Base-by-base conservation (phyloP, 179 eudicot genomes). In the Silene coronaria region DNA sequence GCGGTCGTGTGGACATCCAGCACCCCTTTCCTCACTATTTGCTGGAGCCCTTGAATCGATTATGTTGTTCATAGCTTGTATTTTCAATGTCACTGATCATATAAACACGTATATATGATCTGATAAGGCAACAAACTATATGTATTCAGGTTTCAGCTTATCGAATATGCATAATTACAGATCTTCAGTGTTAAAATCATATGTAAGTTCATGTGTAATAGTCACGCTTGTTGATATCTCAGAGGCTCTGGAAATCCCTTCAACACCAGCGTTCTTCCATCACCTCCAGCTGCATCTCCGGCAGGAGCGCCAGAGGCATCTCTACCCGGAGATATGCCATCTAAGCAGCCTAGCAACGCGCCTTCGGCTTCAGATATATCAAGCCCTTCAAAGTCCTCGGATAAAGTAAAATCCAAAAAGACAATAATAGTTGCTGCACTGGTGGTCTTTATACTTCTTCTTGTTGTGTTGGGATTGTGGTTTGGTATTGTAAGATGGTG, bases 181-280 rank as follows among this genome's bases (percentile, higher is more conserved):
- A 11, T 32, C 14, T 30, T 6, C 16, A 42, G 13, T 9, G 14
- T 42, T 11, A 42, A 0, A 10, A 13, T 42, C 48, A 42, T 42
- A 42, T 42, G 67, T 1, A 13, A 32, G 59, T 48, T 53, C 19
- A 13, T 61, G n/a, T 70, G 59, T 75, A 70, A 45, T 13, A 19
- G 74, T 73, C 61, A 34, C 34, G 42, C 72, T 11, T 7, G 42
- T 74, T 71, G 70, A 42, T 75, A 72, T 32, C 80, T 77, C 90
- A 91, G 97, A 60, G 80, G 84, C 82, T 75, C 80, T 17, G 93
- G 97, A 77, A 92, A 89, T 30, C 92, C 97, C 24, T 89, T 90
- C 38, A 91, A 89, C 79, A 89, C 87, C 48, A 87, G 82, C 32
- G 76, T 82, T 71, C 80, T 89, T 38, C 87, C 97, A 71, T 81